phyloP scores from a whole-genome alignment of 2,329 filamentous ascomycete genomes.

The Venturiaceae sp. region DNA sequence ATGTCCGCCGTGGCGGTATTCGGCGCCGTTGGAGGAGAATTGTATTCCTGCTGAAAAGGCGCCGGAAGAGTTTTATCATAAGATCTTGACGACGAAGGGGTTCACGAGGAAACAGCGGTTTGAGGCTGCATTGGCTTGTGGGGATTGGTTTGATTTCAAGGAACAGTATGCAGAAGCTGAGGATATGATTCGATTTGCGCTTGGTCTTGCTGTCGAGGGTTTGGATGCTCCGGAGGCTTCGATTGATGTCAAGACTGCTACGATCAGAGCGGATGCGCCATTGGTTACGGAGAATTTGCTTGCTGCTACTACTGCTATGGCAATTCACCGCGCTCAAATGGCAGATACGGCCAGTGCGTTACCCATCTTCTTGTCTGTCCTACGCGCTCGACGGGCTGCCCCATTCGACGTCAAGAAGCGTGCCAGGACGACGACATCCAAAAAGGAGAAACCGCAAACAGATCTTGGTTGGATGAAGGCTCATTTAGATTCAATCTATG shows the following conservation, averaged over 20 bases:
- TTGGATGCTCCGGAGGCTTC: slow-evolving; percentile 18
- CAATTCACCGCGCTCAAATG: slow-evolving; percentile 63
- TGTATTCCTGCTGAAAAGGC: slow-evolving; percentile 58
- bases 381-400: slow-evolving; percentile 61
- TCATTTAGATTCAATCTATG: not conserved
- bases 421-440: slow-evolving; percentile 18
- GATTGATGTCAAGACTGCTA: slow-evolving; percentile 52
- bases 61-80: slow-evolving; percentile 71
- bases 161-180: slow-evolving; percentile 53
- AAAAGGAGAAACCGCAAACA: not conserved
- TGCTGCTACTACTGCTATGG: slow-evolving; percentile 64
- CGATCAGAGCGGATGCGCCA: slow-evolving; percentile 47
- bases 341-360: slow-evolving; percentile 61
- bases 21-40: slow-evolving; percentile 64
- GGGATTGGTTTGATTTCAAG: slow-evolving; percentile 77
- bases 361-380: slow-evolving; percentile 75
- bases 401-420: slow-evolving; percentile 29
- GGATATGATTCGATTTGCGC: slow-evolving; percentile 64
- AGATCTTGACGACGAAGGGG: slow-evolving; percentile 70
- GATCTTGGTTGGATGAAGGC: not conserved
- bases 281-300: slow-evolving; percentile 65
- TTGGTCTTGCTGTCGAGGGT: slow-evolving; percentile 54
- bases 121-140: slow-evolving; percentile 73
- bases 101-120: slow-evolving; percentile 71
- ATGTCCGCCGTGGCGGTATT: slow-evolving; percentile 52